These are phyloP conservation scores for Leptodermis oblonga DNA, from an alignment of 257 asterid genomes.

Conservation along the genomic window DNA sequence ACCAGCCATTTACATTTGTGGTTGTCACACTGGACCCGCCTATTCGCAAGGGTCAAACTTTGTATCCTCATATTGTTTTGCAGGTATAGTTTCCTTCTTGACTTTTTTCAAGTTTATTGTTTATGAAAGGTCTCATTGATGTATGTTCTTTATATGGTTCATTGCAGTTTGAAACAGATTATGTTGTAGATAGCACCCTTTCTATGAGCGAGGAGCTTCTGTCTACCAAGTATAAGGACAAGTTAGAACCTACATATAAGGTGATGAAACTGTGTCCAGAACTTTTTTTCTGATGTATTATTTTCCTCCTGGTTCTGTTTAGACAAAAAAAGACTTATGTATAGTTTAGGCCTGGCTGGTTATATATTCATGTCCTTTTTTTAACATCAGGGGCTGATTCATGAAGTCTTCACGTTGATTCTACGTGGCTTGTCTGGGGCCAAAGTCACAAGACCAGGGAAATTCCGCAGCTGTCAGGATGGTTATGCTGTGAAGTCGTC, in stretches of 20 bases:
- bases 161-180: slow-evolving; percentile 84
- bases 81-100: slow-evolving; percentile 47
- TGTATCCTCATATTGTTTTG: slow-evolving; percentile 92
- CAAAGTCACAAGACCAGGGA: slow-evolving; percentile 90
- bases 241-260: slow-evolving; percentile 61
- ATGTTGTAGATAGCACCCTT: slow-evolving; percentile 54
- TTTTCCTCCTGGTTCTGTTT: too few relatives aligned
- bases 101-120: background rate
- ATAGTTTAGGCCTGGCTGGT: background rate
- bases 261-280: slow-evolving; percentile 29
- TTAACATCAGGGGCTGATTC: slow-evolving; percentile 68
- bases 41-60: slow-evolving; percentile 93
- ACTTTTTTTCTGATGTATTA: background rate
- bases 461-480: slow-evolving; percentile 73
- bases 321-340: background rate
- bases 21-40: slow-evolving; percentile 96
- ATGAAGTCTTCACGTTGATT: slow-evolving; percentile 63
- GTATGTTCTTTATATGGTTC: background rate
- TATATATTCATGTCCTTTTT: slow-evolving; percentile 8
- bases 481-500: slow-evolving; percentile 98
- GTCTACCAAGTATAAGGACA: slow-evolving; percentile 69
- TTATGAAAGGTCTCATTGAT: slow-evolving; percentile 3
- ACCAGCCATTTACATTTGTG: slow-evolving; percentile 90
- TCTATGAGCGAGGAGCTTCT: slow-evolving; percentile 76
- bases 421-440: slow-evolving; percentile 93